These are phyloP conservation scores for Rhodomyrtus tomentosa DNA, from an alignment of 345 rosid species.

Conservation along the genomic window DNA sequence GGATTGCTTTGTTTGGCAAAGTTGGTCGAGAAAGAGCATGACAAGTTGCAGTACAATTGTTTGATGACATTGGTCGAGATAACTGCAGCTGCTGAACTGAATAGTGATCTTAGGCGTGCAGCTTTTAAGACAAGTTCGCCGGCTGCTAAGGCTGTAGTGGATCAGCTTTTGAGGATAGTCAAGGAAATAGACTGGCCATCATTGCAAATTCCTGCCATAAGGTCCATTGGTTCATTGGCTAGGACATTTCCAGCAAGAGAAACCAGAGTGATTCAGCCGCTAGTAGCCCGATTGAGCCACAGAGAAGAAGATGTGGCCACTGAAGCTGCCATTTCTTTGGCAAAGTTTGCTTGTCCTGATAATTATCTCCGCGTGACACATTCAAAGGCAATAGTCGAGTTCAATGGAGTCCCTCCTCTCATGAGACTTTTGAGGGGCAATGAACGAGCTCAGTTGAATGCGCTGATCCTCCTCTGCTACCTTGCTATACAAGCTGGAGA, in stretches of 20 bases:
- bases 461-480: slow-evolving; percentile 61
- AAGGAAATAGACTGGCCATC: slow-evolving; percentile 35
- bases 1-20: slow-evolving; percentile 88
- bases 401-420: slow-evolving; percentile 34
- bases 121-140: slow-evolving; percentile 81
- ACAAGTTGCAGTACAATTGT: slow-evolving; percentile 64
- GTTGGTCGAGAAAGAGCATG: slow-evolving; percentile 58
- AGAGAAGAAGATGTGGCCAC: slow-evolving; percentile 48
- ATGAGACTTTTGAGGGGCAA: slow-evolving; percentile 53
- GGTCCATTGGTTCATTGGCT: slow-evolving; percentile 68
- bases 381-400: slow-evolving; percentile 60
- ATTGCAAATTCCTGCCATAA: slow-evolving; percentile 55
- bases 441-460: slow-evolving; percentile 50
- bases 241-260: slow-evolving; percentile 88
- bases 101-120: slow-evolving; percentile 62
- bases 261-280: slow-evolving; percentile 53
- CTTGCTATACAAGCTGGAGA: slow-evolving; percentile 58
- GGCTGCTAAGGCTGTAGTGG: slow-evolving; percentile 82
- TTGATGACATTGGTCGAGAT: slow-evolving; percentile 84
- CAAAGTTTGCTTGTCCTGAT: slow-evolving; percentile 51
- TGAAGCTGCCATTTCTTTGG: slow-evolving; percentile 62
- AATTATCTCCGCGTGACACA: slow-evolving; percentile 56
- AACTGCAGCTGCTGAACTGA: slow-evolving; percentile 62
- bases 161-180: slow-evolving; percentile 61
- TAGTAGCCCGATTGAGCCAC: slow-evolving; percentile 46